A percentile compares a stretch with the other conserved stretches of the same genome.
Conservation (phyloP, 352 stramenopile genomes). For the Phytopythium helicoides region DNA sequence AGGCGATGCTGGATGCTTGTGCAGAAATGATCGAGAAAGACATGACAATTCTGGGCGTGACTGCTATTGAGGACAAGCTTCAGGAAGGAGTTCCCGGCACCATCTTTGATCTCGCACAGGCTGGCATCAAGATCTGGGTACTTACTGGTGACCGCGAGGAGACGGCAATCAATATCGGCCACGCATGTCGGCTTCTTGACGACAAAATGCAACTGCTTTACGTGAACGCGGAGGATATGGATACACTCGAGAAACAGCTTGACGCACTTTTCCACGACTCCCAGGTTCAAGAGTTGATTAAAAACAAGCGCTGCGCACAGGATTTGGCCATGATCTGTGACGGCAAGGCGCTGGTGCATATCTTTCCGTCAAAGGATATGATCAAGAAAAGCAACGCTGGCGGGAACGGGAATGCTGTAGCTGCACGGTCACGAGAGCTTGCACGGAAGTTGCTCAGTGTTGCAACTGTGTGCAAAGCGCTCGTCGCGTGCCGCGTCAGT, state of each 20-base stretch:
- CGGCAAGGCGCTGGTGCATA: conserved; percentile 60
- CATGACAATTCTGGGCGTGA: conserved; percentile 89
- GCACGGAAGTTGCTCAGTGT: conserved; percentile 48
- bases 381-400: conserved; percentile 27
- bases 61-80: conserved; percentile 96
- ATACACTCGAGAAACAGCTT: conserved; percentile 42
- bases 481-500: conserved; percentile 84
- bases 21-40: conserved; percentile 66
- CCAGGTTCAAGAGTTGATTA: conserved; percentile 44
- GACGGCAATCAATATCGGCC: conserved; percentile 97
- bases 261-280: conserved; percentile 38
- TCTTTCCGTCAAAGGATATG: conserved; percentile 60
- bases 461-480: conserved; percentile 58
- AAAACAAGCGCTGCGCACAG: conserved; percentile 25
- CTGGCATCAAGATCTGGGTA: conserved; percentile 98
- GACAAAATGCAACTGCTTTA: conserved; percentile 69
- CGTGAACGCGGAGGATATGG: conserved; percentile 48
- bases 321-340: conserved; percentile 67
- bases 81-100: conserved; percentile 93
- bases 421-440: conserved; percentile 23
- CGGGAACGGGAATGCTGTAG: conserved; percentile 5
- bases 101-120: conserved; percentile 90
- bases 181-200: conserved; percentile 75
- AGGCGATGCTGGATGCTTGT: conserved; percentile 49
- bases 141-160: conserved; percentile 98